phyloP scores from a whole-genome alignment of 495 filamentous ascomycete species.

The Xylaria venustula region DNA sequence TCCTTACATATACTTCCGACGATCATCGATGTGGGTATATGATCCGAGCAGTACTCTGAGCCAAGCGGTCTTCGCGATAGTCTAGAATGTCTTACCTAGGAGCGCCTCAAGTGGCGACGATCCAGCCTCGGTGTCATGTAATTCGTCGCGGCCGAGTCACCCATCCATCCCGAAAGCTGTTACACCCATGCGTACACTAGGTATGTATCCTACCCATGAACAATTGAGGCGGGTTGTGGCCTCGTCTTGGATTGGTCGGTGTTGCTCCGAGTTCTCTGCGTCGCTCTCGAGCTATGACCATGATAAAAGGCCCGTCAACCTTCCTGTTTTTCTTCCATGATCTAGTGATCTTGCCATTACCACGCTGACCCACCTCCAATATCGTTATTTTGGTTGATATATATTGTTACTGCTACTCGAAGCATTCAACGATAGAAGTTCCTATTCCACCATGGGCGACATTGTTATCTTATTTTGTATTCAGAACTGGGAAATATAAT shows the following conservation, averaged over 20 bases:
- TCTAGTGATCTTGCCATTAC: too few species aligned
- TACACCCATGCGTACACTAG: background rate
- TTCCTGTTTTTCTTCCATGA: background rate
- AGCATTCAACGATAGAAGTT: too few species aligned
- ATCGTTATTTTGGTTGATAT: too few species aligned
- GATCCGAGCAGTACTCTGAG: background rate
- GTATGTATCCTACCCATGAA: background rate
- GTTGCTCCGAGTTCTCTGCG: background rate
- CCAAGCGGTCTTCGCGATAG: background rate
- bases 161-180: background rate
- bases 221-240: background rate
- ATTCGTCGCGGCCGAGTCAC: background rate
- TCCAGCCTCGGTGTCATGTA: background rate
- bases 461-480: too few species aligned
- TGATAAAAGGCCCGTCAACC: background rate
- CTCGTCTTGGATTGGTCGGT: background rate
- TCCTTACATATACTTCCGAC: too few species aligned
- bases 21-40: too few species aligned
- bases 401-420: background rate
- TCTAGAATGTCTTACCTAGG: background rate
- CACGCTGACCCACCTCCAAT: too few species aligned
- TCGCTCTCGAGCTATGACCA: background rate
- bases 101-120: background rate
- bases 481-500: too few species aligned
- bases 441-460: too few species aligned